A percentile compares a stretch with the other conserved stretches of the same genome.
Conservation (phyloP, 345 rosid genomes). For the Rubroshorea leprosula region DNA sequence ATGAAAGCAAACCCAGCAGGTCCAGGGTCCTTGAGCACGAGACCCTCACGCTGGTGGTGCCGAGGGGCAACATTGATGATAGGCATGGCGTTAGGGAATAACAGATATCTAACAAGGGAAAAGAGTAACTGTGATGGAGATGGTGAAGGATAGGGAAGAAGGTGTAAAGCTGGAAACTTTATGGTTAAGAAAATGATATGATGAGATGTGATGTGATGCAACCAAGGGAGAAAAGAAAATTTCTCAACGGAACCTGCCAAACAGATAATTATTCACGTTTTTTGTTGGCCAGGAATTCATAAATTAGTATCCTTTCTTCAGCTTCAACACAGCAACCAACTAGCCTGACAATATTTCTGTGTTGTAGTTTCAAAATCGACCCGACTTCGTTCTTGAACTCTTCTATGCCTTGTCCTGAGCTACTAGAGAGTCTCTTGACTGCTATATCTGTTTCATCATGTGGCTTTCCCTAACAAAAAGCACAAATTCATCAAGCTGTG, state of each 20-base stretch:
- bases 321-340: slow-evolving; percentile 20
- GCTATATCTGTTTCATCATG: slow-evolving; percentile 21
- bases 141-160: too few species aligned
- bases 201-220: background rate
- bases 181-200: background rate
- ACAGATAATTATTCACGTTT: slow-evolving; percentile 22
- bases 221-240: background rate
- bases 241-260: slow-evolving; percentile 14
- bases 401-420: slow-evolving; percentile 21
- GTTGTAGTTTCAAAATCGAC: slow-evolving; percentile 25
- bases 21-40: too few species aligned
- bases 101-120: too few species aligned
- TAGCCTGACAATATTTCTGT: slow-evolving; percentile 24
- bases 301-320: slow-evolving; percentile 22
- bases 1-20: too few species aligned
- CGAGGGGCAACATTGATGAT: too few species aligned
- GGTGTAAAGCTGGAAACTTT: too few species aligned
- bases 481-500: too few species aligned
- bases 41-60: too few species aligned
- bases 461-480: too few species aligned
- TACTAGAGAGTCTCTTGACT: slow-evolving; percentile 23
- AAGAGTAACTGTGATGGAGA: too few species aligned
- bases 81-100: too few species aligned
- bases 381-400: slow-evolving; percentile 29
- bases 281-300: slow-evolving; percentile 26